Base-by-base conservation (phyloP, 2,329 filamentous ascomycete genomes). In the Aspergillus awamori region DNA sequence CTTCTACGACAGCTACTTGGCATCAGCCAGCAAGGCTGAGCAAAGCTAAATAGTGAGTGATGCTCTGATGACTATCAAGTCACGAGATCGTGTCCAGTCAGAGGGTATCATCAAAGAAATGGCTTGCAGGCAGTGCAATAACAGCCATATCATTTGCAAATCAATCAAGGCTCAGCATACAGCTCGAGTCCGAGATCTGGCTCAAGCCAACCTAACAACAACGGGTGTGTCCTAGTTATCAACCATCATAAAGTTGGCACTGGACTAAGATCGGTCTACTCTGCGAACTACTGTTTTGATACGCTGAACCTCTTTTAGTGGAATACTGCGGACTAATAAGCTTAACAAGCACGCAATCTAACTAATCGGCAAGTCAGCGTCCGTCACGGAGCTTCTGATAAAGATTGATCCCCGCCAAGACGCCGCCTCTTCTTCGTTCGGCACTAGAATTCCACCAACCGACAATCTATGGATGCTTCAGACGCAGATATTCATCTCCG, bases 371-470 rank as follows among this genome's bases (percentile, higher is more conserved):
- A 36, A 13, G n/a, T 43, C 41, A 22, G 52, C 52, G 33, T 53
- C 36, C 52, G 52, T 15, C 20, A 20, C 52, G 39, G 52, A 39
- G 52, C n/a, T 53, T 41, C 39, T 56, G 39, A 11, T 45, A 47
- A 56, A 45, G 39, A 56, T 56, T 56, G 26, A 56, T 56, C 53
- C 41, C 43, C 39, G 53, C 53, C 53, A 56, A 56, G 53, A 45
- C 41, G 53, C 26, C 53, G 41, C 47, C 15, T 24, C 47, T 51
- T 26, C 26, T 33, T 30, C n/a, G 47, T n/a, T 51, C 15, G 47
- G 26, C 47, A 24, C 47, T 30, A 51, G 47, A 30, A 51, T 33
- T 33, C 47, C 47, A 33, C 47, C 47, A 30, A 51, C 47, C 47
- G 47, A 33, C 28, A 11, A 51, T 30, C 47, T 11, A 15, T 26